These are phyloP conservation scores for Penstemon newberryi DNA, from an alignment of 257 asterid species.

Conservation along the genomic window DNA sequence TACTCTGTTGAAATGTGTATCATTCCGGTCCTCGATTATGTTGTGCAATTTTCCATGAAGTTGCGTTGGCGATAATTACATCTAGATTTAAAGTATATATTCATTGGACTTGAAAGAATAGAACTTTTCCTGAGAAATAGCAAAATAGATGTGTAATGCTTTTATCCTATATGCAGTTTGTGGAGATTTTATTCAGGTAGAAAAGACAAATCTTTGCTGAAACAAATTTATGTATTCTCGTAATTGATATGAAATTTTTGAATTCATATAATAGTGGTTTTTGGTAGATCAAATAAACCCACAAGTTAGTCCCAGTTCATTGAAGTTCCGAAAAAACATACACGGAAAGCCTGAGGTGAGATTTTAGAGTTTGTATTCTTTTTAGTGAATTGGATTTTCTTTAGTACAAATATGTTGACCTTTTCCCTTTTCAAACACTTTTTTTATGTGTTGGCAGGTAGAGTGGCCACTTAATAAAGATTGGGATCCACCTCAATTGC, in stretches of 20 bases:
- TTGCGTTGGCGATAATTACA: no score
- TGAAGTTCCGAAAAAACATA: conserved; percentile 65
- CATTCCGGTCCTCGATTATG: no score
- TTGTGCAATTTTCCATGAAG: no score
- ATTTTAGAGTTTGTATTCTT: neutral
- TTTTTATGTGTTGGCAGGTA: conserved; percentile 49
- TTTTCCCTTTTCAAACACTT: conserved; percentile 8
- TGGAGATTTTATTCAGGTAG: neutral
- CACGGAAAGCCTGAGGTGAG: conserved; percentile 93
- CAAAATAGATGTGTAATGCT: no score
- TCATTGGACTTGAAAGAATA: no score
- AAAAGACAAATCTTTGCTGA: neutral
- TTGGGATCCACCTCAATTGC: conserved; percentile 57
- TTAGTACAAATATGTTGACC: neutral
- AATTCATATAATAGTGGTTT: conserved; percentile 32
- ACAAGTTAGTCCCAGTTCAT: conserved; percentile 57
- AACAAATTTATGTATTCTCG: neutral
- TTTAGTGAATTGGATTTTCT: conserved; percentile 6
- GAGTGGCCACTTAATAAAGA: conserved; percentile 54
- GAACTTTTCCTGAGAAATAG: no score
- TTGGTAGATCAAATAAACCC: conserved; percentile 81
- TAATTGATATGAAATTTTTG: conserved; percentile 14
- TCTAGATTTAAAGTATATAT: no score
- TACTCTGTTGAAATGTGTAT: no score
- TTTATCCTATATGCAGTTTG: no score